A percentile compares a stretch with the other conserved stretches of the same genome.
phyloP scores from a whole-genome alignment of 2,329 filamentous ascomycete species.

The Fusarium hainanense region DNA sequence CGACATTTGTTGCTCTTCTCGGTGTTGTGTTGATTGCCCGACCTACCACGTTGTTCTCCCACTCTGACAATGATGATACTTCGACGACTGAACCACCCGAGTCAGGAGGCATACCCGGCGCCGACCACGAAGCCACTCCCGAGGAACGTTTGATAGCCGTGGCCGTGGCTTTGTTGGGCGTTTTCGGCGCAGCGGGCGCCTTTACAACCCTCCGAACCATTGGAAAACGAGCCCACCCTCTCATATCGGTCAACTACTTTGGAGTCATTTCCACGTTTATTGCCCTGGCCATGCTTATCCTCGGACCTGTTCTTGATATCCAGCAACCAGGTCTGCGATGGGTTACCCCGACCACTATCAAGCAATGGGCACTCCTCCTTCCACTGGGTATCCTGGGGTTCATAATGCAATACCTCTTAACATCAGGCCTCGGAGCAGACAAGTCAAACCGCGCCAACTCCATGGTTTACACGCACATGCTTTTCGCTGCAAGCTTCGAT shows the following conservation, averaged over 20 bases:
- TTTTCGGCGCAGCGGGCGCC: conserved; percentile 78
- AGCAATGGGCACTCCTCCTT: conserved; percentile 74
- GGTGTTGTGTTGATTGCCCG: conserved; percentile 88
- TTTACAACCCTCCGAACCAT: conserved; percentile 83
- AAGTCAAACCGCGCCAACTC: conserved; percentile 69
- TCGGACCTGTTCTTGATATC: conserved; percentile 58
- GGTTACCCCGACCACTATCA: conserved; percentile 53
- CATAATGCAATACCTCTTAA: conserved; percentile 86
- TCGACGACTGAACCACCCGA: conserved; percentile 33
- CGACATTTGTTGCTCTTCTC: conserved; percentile 76
- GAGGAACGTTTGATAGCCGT: conserved; percentile 77
- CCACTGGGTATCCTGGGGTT: conserved; percentile 81
- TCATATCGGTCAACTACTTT: conserved; percentile 91
- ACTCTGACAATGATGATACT: conserved; percentile 32
- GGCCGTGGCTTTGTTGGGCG: conserved; percentile 77
- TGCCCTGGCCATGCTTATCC: conserved; percentile 68
- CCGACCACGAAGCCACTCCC: conserved; percentile 61
- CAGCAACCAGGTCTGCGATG: conserved; percentile 60
- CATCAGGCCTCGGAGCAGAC: conserved; percentile 78
- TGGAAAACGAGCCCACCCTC: conserved; percentile 79
- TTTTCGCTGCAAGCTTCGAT: conserved; percentile 66
- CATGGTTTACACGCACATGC: conserved; percentile 69
- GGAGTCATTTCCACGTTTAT: conserved; percentile 76
- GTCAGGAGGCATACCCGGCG: conserved; percentile 42
- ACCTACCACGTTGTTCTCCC: conserved; percentile 68